Evolutionary conservation across 2,329 filamentous ascomycete genomes (phyloP).

Genomic region (Aspergillus eucalypticola): DNA sequence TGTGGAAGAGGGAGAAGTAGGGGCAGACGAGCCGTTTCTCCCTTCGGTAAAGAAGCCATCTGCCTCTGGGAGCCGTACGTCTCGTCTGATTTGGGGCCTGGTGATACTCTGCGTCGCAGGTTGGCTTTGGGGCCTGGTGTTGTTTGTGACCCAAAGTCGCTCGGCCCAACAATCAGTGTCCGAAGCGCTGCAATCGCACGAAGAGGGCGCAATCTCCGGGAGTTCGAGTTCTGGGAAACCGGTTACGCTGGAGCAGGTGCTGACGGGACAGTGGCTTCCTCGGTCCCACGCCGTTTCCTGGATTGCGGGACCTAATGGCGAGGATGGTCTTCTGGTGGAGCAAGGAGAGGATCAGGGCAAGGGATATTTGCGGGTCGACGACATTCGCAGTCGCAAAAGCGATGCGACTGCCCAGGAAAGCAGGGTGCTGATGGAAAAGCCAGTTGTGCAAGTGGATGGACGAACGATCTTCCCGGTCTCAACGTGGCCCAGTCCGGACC

Average conservation of each 20-base stretch:
- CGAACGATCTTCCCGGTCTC: conserved; percentile 58
- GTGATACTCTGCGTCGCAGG: conserved; percentile 45
- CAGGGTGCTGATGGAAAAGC: conserved; percentile 73
- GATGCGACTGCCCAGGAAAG: conserved; percentile 51
- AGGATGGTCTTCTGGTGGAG: conserved; percentile 82
- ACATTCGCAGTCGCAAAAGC: conserved; percentile 65
- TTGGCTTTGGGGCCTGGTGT: conserved; percentile 48
- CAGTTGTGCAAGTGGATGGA: conserved; percentile 62
- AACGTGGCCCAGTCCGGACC: conserved; percentile 75
- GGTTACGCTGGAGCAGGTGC: conserved; percentile 45
- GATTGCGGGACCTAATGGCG: conserved; percentile 49
- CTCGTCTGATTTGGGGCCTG: conserved; percentile 43
- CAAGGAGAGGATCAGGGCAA: conserved; percentile 59
- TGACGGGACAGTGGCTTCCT: conserved; percentile 41
- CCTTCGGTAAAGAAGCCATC: conserved; percentile 24
- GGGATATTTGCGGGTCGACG: conserved; percentile 81
- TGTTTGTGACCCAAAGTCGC: conserved; percentile 43
- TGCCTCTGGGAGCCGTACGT: conserved; percentile 31
- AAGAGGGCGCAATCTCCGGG: conserved; percentile 33
- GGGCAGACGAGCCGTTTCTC: conserved; percentile 29
- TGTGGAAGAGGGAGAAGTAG: conserved; percentile 36
- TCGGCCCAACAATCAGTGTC: conserved; percentile 33
- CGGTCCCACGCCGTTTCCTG: conserved; percentile 46
- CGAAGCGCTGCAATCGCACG: conserved; percentile 27
- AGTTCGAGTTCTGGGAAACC: conserved; percentile 42